Base-by-base conservation (phyloP, 2,329 filamentous ascomycete species). In the Penicillium janthinellum region DNA sequence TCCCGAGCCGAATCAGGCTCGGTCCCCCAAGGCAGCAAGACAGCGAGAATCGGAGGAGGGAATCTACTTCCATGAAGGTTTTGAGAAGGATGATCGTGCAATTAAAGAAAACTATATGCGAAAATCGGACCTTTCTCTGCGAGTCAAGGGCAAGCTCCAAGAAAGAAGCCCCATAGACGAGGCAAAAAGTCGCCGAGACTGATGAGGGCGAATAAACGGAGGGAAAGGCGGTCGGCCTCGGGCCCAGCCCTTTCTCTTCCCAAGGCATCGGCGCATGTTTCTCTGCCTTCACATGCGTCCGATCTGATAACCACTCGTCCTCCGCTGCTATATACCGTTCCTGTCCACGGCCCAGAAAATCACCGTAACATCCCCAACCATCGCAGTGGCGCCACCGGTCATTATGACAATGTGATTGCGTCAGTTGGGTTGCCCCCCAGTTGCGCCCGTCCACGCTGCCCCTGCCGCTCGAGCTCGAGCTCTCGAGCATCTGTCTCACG, bases 401-500 rank as follows among this genome's bases (percentile, higher is more conserved):
- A 22, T 37, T 5, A 7, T 20, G 15, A 50, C n/a, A 20, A 7
- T 50, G 28, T 37, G 48, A 50, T 10, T 17, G 35, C 22, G n/a
- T 50, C 28, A 6, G 14, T 39, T 35, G 12, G 6, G 17, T n/a
- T 12, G 31, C 7, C 20, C 28, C 25, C 37, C 28, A 39, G 14
- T 12, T 11, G 54, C 20, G 34, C 54, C 25, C 41, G 39, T 14
- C 22, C 25, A 34, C 11, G 20, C 37, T 39, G 25, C 37, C 54
- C 15, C 42, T 47, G 34, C 17, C 44, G 37, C 59, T 73, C 71
- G 7, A 0, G 31, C 31, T 10, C 41, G 17, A 45, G 37, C 59
- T 73, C 71, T 10, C 56, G 55, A 50, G 64, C 67, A 58, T 82
- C 81, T 0, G 71, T 75, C 52, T 66, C 65, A 54, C 67, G 67